phyloP scores from a whole-genome alignment of 345 rosid species.

The Limnanthes douglasii region DNA sequence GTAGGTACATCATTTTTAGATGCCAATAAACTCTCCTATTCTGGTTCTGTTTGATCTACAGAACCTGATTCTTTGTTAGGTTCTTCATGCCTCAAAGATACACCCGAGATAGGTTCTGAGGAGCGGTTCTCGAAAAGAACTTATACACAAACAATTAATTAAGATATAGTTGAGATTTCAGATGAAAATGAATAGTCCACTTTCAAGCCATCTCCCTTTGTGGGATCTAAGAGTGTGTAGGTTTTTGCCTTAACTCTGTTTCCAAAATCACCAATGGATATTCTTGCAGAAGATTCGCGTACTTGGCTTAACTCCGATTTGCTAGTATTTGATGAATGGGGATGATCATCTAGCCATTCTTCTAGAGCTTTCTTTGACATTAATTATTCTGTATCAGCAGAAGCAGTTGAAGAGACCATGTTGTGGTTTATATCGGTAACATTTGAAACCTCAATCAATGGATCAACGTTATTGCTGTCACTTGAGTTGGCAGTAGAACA shows the following conservation, averaged over 20 bases:
- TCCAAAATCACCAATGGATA: conserved; percentile 66
- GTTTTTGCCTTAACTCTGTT: conserved; percentile 50
- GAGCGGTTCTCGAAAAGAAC: conserved; percentile 62
- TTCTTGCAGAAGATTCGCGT: conserved; percentile 46
- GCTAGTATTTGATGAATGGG: conserved; percentile 34
- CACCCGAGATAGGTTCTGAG: conserved; percentile 31
- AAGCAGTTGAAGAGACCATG: conserved; percentile 14
- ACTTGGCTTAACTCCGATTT: conserved; percentile 23
- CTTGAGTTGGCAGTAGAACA: conserved; percentile 23
- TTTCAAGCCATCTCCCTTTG: conserved; percentile 77
- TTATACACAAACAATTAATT: conserved; percentile 46
- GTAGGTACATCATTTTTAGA: conserved; percentile 37
- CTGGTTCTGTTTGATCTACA: conserved; percentile 22
- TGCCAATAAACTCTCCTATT: conserved; percentile 37
- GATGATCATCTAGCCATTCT: conserved; percentile 78
- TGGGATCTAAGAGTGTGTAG: conserved; percentile 56
- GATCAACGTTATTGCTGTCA: conserved; percentile 37
- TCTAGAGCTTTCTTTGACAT: conserved; percentile 56
- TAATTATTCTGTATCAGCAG: conserved; percentile 33
- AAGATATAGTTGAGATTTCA: conserved; percentile 49
- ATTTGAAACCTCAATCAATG: conserved; percentile 70
- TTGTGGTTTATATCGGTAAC: conserved; percentile 13
- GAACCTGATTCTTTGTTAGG: conserved; percentile 29
- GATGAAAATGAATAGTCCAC: conserved; percentile 70
- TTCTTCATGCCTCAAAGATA: conserved; percentile 57